phyloP scores from a whole-genome alignment of 805 yeast genomes.

The Wickerhamiella galacta region DNA sequence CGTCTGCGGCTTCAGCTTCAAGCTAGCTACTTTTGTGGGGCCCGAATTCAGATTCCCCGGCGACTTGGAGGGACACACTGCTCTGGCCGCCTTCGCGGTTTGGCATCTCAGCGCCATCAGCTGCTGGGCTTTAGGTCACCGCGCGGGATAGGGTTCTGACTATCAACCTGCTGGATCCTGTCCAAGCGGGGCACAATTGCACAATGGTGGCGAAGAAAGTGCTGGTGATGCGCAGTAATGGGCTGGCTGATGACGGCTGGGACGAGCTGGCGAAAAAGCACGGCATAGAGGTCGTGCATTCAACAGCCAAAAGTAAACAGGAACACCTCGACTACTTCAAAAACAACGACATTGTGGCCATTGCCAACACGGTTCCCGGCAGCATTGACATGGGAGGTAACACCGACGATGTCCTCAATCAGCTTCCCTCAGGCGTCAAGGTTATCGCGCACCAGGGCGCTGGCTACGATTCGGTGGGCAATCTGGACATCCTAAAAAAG shows the following conservation, averaged over 20 bases:
- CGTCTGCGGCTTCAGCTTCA: no score
- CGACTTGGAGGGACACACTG: no score
- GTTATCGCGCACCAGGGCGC: constrained; percentile 37
- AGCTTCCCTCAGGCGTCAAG: constrained; percentile 26
- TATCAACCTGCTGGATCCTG: no score
- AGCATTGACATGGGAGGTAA: constrained; percentile 27
- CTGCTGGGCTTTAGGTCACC: no score
- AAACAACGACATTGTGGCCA: constrained; percentile 24
- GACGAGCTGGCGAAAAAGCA: constrained; percentile 28
- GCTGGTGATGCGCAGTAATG: constrained; percentile 46
- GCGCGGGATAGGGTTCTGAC: no score
- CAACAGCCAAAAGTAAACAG: constrained; percentile 25
- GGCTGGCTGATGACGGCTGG: constrained; percentile 49
- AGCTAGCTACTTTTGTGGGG: no score
- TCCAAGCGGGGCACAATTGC: no score
- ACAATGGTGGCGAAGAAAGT: constrained; percentile 35
- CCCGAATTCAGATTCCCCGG: no score
- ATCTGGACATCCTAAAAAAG: constrained; percentile 26
- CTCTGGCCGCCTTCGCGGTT: no score
- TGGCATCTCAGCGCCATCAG: no score
- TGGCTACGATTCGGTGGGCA: constrained; percentile 35
- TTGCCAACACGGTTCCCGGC: constrained; percentile 30
- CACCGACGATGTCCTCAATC: constrained; percentile 28
- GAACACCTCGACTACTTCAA: constrained; percentile 27
- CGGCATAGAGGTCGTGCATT: constrained; percentile 30